These are phyloP conservation scores for Neurospora sp. DNA, from an alignment of 495 filamentous ascomycete species.

Conservation along the genomic window DNA sequence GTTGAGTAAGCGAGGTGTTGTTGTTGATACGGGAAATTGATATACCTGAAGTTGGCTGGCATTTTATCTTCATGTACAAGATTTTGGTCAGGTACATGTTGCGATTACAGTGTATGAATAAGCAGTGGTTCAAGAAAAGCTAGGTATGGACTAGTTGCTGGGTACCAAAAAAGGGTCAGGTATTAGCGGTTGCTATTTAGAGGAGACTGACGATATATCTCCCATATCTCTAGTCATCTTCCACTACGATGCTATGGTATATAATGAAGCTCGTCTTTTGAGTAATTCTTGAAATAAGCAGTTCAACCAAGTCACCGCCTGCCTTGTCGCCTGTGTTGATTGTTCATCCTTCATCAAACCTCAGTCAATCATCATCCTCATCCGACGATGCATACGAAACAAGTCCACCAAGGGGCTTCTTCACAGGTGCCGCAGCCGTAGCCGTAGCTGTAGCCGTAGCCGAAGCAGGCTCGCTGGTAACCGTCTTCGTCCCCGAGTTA, in stretches of 20 bases:
- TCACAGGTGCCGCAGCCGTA: not conserved
- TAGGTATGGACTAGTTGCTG: not conserved
- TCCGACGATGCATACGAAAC: conserved; percentile 21
- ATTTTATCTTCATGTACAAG: not conserved
- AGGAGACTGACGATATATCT: not conserved
- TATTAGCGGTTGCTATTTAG: not conserved
- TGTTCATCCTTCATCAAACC: not conserved
- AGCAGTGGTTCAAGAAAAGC: not conserved
- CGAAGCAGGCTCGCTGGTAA: conserved; percentile 2
- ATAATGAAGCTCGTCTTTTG: conserved; percentile 4
- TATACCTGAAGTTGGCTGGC: not conserved
- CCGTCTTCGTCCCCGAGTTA: conserved; percentile 11
- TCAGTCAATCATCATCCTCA: conserved; percentile 22
- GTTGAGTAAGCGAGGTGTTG: conserved; percentile 5
- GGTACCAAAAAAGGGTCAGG: not conserved
- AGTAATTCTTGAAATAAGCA: not conserved
- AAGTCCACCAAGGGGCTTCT: conserved; percentile 13
- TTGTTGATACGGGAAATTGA: not conserved
- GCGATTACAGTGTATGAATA: conserved; percentile 2
- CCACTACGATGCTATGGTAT: not conserved
- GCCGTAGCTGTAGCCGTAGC: not conserved
- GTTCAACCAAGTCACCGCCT: not conserved
- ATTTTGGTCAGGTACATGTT: not conserved
- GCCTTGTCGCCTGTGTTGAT: not conserved
- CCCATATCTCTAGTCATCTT: not conserved